Base-by-base conservation (phyloP, 73 alveolate genomes). In the Paramecium sexaurelia region DNA sequence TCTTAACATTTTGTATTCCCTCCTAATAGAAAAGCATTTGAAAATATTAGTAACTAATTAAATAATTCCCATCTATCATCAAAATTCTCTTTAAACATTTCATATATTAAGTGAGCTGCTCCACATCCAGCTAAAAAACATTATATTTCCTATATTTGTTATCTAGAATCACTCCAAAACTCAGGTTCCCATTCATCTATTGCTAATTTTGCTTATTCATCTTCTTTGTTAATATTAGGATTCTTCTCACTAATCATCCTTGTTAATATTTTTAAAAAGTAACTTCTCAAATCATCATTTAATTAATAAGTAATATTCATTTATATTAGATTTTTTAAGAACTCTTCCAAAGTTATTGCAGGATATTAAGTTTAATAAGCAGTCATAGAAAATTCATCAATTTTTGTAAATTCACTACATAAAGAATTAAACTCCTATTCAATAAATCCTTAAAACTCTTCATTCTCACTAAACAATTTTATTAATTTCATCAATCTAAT, bases 131-230 rank as follows among this genome's bases (percentile, higher is more conserved):
- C 85, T 32, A 69, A 69, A 10, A 27, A 27, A 13, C 19, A 17
- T 69, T 69, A 20, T 13, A 69, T 27, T 27, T 24, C 85, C 15
- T 32, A 9, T 27, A 69, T 69, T 69, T 22, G 5, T 7, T 69
- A 11, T 32, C 36, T 69, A 27, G 29, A 27, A 13, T 27, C 57
- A 69, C 85, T 69, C 85, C 85, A 69, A 69, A 69, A 69, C 27
- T 69, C 85, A 5, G 85, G 85, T 5, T 9, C 32, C 85, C 85
- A 69, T 32, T 69, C 85, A 69, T 69, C 85, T 11, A 69, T 69
- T 17, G 85, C 57, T 32, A 69, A 27, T 35, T 35, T 69, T 3
- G 56, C 29, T 6, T 69, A 27, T 35, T 69, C 55, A 35, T 69
- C 85, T 57, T 57, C 17, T 7, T 5, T 57, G 17, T 57, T 57